These are phyloP conservation scores for Rhododendron ferrugineum DNA, from an alignment of 148 eudicot species.

Conservation along the genomic window DNA sequence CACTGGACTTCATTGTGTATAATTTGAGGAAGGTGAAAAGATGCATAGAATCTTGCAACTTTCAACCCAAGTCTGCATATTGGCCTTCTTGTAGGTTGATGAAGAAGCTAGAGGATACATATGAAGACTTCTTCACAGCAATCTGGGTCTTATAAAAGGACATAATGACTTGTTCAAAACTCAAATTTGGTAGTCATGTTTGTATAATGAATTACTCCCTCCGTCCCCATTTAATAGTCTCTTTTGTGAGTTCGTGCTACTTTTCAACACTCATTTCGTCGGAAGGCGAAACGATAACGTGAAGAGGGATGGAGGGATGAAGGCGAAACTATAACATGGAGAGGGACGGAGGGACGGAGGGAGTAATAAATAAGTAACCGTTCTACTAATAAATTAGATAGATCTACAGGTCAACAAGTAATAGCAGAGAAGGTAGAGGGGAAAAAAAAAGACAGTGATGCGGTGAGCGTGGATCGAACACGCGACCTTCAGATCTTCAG, in stretches of 20 bases:
- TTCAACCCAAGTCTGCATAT: background rate
- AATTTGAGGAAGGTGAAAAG: background rate
- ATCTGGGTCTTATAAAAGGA: background rate
- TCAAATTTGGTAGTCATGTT: background rate
- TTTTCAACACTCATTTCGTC: too few species aligned
- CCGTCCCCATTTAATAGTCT: too few species aligned
- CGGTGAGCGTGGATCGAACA: constrained; percentile 92
- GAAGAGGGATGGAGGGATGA: too few species aligned
- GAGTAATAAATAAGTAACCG: too few species aligned
- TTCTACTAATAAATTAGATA: too few species aligned
- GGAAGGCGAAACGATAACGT: too few species aligned
- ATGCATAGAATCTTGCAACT: background rate
- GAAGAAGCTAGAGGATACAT: too few species aligned
- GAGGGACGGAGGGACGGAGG: too few species aligned
- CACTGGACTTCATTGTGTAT: background rate
- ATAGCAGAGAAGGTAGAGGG: background rate
- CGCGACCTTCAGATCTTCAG: constrained; percentile 80
- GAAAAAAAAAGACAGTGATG: background rate
- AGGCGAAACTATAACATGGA: too few species aligned
- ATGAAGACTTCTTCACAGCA: background rate
- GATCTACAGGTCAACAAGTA: background rate
- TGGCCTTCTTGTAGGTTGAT: too few species aligned
- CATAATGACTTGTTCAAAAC: background rate
- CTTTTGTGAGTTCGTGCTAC: too few species aligned
- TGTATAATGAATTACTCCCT: background rate